Evolutionary conservation across 2,329 filamentous ascomycete genomes (phyloP), one percentile per base, ranked within the genome.

Genomic region (Plenodomus biglobosus): DNA sequence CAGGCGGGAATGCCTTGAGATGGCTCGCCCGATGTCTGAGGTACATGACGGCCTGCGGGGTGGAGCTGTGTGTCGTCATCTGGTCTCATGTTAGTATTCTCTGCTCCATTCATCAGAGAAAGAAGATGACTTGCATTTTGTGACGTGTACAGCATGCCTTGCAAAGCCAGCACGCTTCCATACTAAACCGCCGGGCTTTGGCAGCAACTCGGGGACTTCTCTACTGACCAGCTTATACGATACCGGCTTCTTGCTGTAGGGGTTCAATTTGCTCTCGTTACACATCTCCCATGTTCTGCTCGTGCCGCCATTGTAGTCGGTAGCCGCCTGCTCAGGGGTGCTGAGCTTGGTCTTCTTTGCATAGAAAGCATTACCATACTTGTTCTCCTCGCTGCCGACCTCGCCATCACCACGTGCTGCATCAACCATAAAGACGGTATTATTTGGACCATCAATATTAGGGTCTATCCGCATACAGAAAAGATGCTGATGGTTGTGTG

Each of bases 401-500:
- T 87, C 85, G 1, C 84, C 90, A 0, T 87, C 80, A 0, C 86
- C 86, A 1, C 80, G 77, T 1, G 84, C 79, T 1, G 90, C 87
- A 60, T 96, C 92, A 11, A 87, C 85, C 73, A 92, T 84, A 77
- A 90, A 92, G 50, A 96, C 80, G 0, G 90, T 92, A 71, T 96
- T 96, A 55, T 85, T 80, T 1, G 86, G 83, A 0, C 92, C 92
- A 66, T 96, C 92, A 46, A 96, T 82, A 65, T 92, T 94, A 24
- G 91, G 83, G 68, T 96, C 88, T 37, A 96, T 78, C 36, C 92
- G 88, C 37, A 96, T 77, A 68, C 90, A 96, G 82, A 96, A 96
- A 24, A 96, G 80, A 71, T 96, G 92, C 73, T 96, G 91, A 72
- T 96, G 92, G 76, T 96, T 96, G 75, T 96, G 92, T 0, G 92